A percentile compares a stretch with the other conserved stretches of the same genome.
Evolutionary conservation across 2,329 filamentous ascomycete genomes (phyloP).

Genomic region (Pleoardoris graminearum): DNA sequence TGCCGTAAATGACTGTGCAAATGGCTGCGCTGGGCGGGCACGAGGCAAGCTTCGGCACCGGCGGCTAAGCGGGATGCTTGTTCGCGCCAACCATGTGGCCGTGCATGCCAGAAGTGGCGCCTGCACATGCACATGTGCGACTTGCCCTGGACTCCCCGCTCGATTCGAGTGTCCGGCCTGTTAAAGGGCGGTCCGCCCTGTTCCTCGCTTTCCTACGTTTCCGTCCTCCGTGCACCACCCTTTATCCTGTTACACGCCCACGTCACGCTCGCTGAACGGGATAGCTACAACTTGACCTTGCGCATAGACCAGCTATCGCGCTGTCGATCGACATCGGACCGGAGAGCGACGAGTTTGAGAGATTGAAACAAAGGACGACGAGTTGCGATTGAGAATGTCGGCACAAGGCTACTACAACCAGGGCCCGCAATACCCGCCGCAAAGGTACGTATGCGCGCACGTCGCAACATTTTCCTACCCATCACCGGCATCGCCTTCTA

Average conservation of each 20-base stretch:
- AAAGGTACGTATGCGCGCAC: constrained; percentile 25
- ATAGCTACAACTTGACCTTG: too few species aligned
- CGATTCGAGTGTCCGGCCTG: background rate
- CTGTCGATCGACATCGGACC: background rate
- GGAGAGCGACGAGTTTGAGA: background rate
- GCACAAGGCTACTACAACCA: constrained; percentile 45
- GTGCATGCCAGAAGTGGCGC: constrained; percentile 1
- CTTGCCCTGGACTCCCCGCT: constrained; percentile 4
- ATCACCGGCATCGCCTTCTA: too few species aligned
- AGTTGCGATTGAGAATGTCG: constrained; percentile 30
- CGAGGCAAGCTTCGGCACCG: constrained; percentile 9
- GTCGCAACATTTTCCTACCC: background rate
- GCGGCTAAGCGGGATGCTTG: constrained; percentile 11
- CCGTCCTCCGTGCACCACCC: too few species aligned
- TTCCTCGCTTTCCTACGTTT: background rate
- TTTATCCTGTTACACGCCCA: too few species aligned
- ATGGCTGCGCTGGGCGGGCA: background rate
- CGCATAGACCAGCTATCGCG: too few species aligned
- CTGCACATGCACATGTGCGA: background rate
- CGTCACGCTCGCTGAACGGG: background rate
- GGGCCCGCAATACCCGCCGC: constrained; percentile 43
- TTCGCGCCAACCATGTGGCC: constrained; percentile 16
- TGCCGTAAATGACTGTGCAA: background rate
- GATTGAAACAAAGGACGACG: background rate
- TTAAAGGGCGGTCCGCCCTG: background rate